Base-by-base conservation (phyloP, 2,329 filamentous ascomycete genomes). In the Epichloe baconii region DNA sequence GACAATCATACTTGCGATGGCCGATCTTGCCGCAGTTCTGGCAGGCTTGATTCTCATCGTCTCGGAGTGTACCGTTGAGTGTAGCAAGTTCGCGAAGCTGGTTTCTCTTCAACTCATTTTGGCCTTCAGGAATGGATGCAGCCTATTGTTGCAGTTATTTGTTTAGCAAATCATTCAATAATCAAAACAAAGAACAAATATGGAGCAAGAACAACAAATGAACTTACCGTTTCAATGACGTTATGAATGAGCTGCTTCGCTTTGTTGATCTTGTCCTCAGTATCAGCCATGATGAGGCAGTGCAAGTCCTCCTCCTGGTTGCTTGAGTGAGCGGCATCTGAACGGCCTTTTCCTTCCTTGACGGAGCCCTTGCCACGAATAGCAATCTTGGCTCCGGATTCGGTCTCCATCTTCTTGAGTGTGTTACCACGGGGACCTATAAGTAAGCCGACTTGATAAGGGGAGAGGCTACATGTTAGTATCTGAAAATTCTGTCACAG, bases 401-500 rank as follows among this genome's bases (percentile, higher is more conserved):
- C 90, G 65, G 85, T 82, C 70, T 98, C 93, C 93, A 98, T 98
- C 71, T 96, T 98, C 77, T 98, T 98, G 67, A 98, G 75, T 61
- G 93, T 98, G 70, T 98, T 98, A 73, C 93, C 93, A 91, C 93
- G 93, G 73, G 93, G 93, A 73, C 93, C 93, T 83, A 98, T 98
- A 72, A 98, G 89, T 80, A 98, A 84, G 73, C 93, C 93, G 82
- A 98, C 93, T 98, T 95, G 83, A 85, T 79, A 80, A 70, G 71
- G 77, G 77, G 76, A 73, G 82, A 76, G 86, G 81, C 86, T 90
- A 86, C 75, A 82, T 87, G 88, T 98, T 95, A 96, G 90, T 95
- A 70, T 68, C 62, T 67, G 66, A 67, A 62, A 44, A 35, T 40
- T 58, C 57, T 55, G 48, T 59, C 52, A 46, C 48, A 47, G 45